Evolutionary conservation across 1,284 basidiomycete species (phyloP).

Genomic region (Ustilago esculenta): DNA sequence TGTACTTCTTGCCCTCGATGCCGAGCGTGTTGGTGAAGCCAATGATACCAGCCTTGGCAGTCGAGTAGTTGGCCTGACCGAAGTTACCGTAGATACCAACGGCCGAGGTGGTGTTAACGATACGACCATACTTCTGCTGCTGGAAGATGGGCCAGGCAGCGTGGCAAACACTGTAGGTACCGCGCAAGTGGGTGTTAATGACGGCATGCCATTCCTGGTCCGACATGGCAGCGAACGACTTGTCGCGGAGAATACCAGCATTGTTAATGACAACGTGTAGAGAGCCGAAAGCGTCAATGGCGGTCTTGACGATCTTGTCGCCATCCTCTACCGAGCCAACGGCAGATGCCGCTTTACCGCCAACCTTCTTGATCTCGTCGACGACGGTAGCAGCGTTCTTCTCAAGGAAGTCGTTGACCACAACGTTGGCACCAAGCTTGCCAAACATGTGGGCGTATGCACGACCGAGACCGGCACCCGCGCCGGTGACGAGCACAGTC

Average conservation of each 20-base stretch:
- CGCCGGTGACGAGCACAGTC: constrained; percentile 91
- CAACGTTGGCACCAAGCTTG: constrained; percentile 90
- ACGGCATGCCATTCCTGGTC: constrained; percentile 96
- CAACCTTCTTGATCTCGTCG: constrained; percentile 84
- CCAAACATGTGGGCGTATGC: constrained; percentile 91
- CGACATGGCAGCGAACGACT: constrained; percentile 87
- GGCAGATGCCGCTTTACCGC: constrained; percentile 85
- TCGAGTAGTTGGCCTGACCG: constrained; percentile 80
- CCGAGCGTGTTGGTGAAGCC: constrained; percentile 88
- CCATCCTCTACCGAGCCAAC: constrained; percentile 88
- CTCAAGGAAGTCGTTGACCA: constrained; percentile 93
- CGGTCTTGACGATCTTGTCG: constrained; percentile 86
- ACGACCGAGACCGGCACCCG: constrained; percentile 76
- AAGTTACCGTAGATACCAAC: constrained; percentile 94
- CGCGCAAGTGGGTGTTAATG: constrained; percentile 81
- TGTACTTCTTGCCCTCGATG: constrained; percentile 89
- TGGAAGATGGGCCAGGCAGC: constrained; percentile 97
- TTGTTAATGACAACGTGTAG: constrained; percentile 91
- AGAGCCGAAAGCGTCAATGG: constrained; percentile 85
- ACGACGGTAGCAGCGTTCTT: constrained; percentile 85
- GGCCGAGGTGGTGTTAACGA: constrained; percentile 90
- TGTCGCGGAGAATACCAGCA: constrained; percentile 87
- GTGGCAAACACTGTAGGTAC: constrained; percentile 75
- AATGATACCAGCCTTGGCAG: constrained; percentile 92
- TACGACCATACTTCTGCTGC: constrained; percentile 95